Base-by-base conservation (phyloP, 768 basidiomycete species). In the Tulasnella sp. region DNA sequence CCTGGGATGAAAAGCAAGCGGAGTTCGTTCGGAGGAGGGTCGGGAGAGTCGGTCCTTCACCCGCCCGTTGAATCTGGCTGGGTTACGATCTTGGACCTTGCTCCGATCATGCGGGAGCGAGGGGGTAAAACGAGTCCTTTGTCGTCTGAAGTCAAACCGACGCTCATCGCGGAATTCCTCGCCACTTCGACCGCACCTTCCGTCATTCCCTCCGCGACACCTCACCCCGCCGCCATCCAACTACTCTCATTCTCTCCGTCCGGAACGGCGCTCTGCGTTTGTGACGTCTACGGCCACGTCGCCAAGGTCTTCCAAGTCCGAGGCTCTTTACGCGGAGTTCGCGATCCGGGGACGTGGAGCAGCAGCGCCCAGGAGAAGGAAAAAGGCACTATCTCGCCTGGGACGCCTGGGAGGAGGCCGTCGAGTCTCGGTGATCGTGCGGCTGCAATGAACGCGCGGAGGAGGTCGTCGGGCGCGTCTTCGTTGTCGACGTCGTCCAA, bases 1-100 rank as follows among this genome's bases (percentile, higher is more conserved):
- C 52, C 39, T 36, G 64, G 64, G 0, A 44, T 69, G 39, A 52
- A 69, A 34, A 71, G 5, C 35, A 26, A 34, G 34, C 36, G 32
- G 2, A 40, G 42, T 19, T 47, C 44, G 22, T 40, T 47, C 9
- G 68, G 35, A 5, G 44, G 67, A 32, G 69, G 70, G 22, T 32
- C 41, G 19, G 65, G 59, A 17, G 65, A 66, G 19, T 67, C 73
- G 9, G 73, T 72, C 8, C 62, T 72, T n/a, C 64, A 64, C 62
- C 71, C 71, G 19, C 71, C 64, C 14, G 40, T 72, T 22, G 71
- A 72, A 42, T 63, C 59, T 17, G 71, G 71, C 12, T 72, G 65
- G 34, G 82, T 90, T 64, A 85, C 84, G 0, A 81, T 90, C 0
- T 73, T 90, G 19, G 89, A 90, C 78, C 77, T 90, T 5, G 77